These are phyloP conservation scores for Capsicum pubescens DNA, from an alignment of 257 asterid species.

Conservation along the genomic window DNA sequence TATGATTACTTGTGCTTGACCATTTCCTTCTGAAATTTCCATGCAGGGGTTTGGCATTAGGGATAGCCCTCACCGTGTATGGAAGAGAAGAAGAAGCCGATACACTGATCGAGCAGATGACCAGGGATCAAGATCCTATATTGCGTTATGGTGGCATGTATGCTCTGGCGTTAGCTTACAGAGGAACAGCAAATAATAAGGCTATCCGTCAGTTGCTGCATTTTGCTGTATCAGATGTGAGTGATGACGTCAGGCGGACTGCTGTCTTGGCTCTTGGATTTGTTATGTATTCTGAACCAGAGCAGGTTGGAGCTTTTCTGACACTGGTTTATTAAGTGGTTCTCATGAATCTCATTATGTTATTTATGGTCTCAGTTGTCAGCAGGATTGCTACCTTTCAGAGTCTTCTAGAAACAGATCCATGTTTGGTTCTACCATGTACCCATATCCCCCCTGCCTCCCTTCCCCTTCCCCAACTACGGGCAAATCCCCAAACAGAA, in stretches of 20 bases:
- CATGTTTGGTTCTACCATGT: not conserved
- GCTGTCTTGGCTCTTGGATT: slow-evolving; percentile 98
- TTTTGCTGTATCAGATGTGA: slow-evolving; percentile 97
- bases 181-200: slow-evolving; percentile 94
- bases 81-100: slow-evolving; percentile 99
- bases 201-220: slow-evolving; percentile 96
- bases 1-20: not conserved
- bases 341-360: slow-evolving; percentile 6
- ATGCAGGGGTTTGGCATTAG: slow-evolving; percentile 89
- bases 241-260: slow-evolving; percentile 94
- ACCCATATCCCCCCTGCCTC: not conserved
- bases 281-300: slow-evolving; percentile 88
- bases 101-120: slow-evolving; percentile 92
- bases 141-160: slow-evolving; percentile 98
- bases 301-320: slow-evolving; percentile 57
- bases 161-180: slow-evolving; percentile 92
- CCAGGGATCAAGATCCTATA: slow-evolving; percentile 97
- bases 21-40: slow-evolving; percentile 11
- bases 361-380: slow-evolving; percentile 4
- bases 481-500: not conserved
- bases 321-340: not conserved
- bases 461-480: not conserved
- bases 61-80: slow-evolving; percentile 93
- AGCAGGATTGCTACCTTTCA: not conserved
- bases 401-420: not conserved